A percentile compares a stretch with the other conserved stretches of the same genome.
phyloP scores from a whole-genome alignment of 2,329 filamentous ascomycete genomes.

The Penicillium sp. region DNA sequence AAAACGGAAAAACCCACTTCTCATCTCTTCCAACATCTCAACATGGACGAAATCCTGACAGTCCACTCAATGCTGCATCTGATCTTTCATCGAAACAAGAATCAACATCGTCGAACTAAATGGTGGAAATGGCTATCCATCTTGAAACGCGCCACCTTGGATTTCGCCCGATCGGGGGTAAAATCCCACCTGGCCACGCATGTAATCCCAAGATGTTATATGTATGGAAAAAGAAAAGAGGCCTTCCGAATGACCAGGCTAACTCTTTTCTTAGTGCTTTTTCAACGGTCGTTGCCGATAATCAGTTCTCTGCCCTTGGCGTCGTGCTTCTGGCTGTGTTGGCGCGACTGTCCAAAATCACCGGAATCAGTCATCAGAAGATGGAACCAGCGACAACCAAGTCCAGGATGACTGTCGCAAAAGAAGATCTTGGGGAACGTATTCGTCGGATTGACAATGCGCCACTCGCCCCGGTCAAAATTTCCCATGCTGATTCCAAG shows the following conservation, averaged over 20 bases:
- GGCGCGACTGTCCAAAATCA: constrained; percentile 47
- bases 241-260: background rate
- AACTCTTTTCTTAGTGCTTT: constrained; percentile 41
- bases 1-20: background rate
- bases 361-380: constrained; percentile 29
- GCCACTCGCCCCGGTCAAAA: background rate
- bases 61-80: constrained; percentile 51
- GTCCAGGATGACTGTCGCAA: constrained; percentile 1
- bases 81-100: constrained; percentile 75
- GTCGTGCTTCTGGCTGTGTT: constrained; percentile 58
- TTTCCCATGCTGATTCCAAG: background rate
- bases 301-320: constrained; percentile 63
- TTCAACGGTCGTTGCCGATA: constrained; percentile 61
- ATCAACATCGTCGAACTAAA: constrained; percentile 71
- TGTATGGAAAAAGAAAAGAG: constrained; percentile 24
- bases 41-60: constrained; percentile 27
- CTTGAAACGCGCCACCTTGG: constrained; percentile 57
- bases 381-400: background rate
- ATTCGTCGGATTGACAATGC: constrained; percentile 15
- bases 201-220: constrained; percentile 36
- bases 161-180: constrained; percentile 42
- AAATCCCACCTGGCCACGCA: constrained; percentile 22
- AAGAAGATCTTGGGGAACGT: constrained; percentile 23
- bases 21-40: background rate
- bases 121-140: constrained; percentile 73